Conservation (phyloP, 2,329 filamentous ascomycete genomes). For the Monosporascus sp. region DNA sequence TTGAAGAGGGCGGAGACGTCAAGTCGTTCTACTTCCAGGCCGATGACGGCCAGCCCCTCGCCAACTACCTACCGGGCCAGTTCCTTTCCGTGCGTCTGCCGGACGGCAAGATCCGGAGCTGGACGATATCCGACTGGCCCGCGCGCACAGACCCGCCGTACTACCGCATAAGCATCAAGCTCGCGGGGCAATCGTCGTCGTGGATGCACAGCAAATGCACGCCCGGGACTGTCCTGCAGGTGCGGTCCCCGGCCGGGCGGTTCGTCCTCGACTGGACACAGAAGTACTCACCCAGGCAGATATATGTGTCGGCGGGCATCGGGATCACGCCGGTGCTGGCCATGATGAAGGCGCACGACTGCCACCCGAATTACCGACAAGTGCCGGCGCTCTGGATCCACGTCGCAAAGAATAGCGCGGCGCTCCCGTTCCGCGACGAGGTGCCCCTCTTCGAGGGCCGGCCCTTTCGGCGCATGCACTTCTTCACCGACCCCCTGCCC, state of each 20-base stretch:
- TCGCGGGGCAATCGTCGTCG: slow-evolving; percentile 6
- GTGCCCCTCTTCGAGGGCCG: slow-evolving; percentile 5
- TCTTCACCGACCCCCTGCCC: slow-evolving; percentile 13
- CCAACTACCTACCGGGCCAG: slow-evolving; percentile 18
- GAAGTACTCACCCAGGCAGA: slow-evolving; percentile 7
- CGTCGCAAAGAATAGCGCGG: slow-evolving; percentile 7
- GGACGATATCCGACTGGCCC: slow-evolving; percentile 19
- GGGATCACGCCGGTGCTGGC: slow-evolving; percentile 20
- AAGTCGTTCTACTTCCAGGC: slow-evolving; percentile 19
- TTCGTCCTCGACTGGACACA: slow-evolving; percentile 15
- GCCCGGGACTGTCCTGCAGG: slow-evolving; percentile 7
- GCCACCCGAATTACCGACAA: slow-evolving; percentile 10
- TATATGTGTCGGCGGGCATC: slow-evolving; percentile 20
- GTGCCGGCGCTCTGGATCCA: slow-evolving; percentile 17
- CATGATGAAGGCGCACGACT: slow-evolving; percentile 20
- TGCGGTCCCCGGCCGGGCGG: slow-evolving; percentile 16
- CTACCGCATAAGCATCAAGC: slow-evolving; percentile 19
- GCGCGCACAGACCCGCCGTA: slow-evolving; percentile 9
- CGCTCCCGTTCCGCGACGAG: slow-evolving; percentile 10
- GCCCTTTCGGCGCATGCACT: slow-evolving; percentile 9
- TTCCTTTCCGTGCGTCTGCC: slow-evolving; percentile 19
- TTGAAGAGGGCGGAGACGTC: slow-evolving; percentile 12
- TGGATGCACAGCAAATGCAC: slow-evolving; percentile 19
- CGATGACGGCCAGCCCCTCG: slow-evolving; percentile 10
- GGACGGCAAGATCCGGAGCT: slow-evolving; percentile 10